Evolutionary conservation across 805 yeast genomes (phyloP), one percentile per base, ranked within the genome.

Genomic region (Candida stauntonica): DNA sequence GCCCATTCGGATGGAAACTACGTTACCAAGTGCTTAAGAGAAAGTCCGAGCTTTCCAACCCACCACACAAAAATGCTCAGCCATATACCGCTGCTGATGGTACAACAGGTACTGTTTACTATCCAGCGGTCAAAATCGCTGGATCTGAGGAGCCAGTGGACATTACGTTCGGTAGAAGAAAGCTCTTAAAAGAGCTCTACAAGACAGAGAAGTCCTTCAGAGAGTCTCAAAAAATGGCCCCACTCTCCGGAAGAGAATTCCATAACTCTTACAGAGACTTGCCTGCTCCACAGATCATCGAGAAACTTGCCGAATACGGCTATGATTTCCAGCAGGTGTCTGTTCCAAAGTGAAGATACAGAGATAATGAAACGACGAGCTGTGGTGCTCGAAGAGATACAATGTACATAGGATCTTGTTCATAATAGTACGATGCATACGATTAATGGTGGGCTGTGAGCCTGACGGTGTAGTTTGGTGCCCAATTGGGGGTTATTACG

Each of bases 1-100:
- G 99, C 0, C 82, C 89, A 38, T 70, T 75, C 41, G 99, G 98
- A 24, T 93, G 98, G 98, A 76, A 75, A 52, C 69, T 93, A 50
- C 81, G 91, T 55, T 89, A 82, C 60, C 75, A 78, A 40, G 79
- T 93, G 13, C 60, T 91, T 54, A 63, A 62, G 52, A 60, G 61
- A 42, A 55, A 62, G 52, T 64, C 64, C 51, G 70, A 54, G 51
- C 50, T 54, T 36, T 66, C 63, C 40, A 63, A 63, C 45, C 67
- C 69, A 42, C 61, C 63, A 39, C 68, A 67, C 39, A 59, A 57
- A 44, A 58, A 59, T 31, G 54, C 62, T 4, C 64, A 59, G 37
- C 49, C 60, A 16, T 62, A 67, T 24, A 52, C 59, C 17, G 44
- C 51, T 7, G 52, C 50, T 3, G 51, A 57, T 15, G 66, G 65